Evolutionary conservation across 2,329 filamentous ascomycete genomes (phyloP), one percentile per base, ranked within the genome.

Genomic region (Colletotrichum shisoi): DNA sequence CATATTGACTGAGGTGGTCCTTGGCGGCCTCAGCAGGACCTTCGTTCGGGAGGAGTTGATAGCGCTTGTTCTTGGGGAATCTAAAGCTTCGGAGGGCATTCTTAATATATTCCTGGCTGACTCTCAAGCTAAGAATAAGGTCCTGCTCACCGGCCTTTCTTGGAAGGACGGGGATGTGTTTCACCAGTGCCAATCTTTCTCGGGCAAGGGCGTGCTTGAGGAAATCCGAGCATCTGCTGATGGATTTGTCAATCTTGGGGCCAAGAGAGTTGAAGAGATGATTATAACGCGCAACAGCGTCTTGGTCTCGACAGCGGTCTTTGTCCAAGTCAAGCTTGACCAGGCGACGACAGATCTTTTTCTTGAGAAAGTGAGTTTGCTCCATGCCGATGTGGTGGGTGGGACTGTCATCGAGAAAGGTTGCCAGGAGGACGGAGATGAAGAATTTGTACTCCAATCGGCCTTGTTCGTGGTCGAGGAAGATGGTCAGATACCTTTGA

Each of bases 291-390:
- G 46, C 34, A 34, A 66, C 60, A 17, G 37, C 34, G 40, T 15
- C 21, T 12, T 8, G 17, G 64, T 65, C 52, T 27, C 54, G 13
- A 52, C 73, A 64, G 7, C 70, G 61, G 37, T 59, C 57, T 17
- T 72, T 75, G 53, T 83, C 80, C 0, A 73, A 71, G 39, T 87
- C 82, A 0, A 90, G 71, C 72, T 90, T 90, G 0, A 82, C 83
- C 15, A 90, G 79, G 0, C 87, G 83, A 24, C 84, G 81, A 68
- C 82, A 83, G 0, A 89, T 74, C 71, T 89, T 90, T 39, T 81
- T 75, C 54, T 79, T 80, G 5, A 88, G 71, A 17, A 78, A 72
- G 3, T 76, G 72, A 3, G 78, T 69, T 3, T 75, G 64, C 11
- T 86, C 81, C 0, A 77, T 72, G 40, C 68, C 63, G 27, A 79